phyloP scores from a whole-genome alignment of 768 basidiomycete genomes.

The Serendipita sp. region DNA sequence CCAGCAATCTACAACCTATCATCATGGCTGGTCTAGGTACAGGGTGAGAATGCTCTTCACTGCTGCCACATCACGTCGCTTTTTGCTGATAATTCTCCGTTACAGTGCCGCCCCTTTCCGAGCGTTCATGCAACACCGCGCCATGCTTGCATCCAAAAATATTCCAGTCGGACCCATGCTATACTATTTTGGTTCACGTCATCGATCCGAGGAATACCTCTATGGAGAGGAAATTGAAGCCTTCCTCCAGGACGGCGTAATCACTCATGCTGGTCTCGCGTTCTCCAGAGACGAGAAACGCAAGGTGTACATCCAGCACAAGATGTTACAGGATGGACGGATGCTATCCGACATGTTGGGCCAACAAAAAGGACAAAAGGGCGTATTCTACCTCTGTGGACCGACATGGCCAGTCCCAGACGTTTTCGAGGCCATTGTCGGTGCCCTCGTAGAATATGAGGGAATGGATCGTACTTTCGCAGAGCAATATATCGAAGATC shows the following conservation, averaged over 20 bases:
- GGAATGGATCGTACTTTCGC: constrained; percentile 49
- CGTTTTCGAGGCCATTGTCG: constrained; percentile 83
- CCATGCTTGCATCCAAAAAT: constrained; percentile 59
- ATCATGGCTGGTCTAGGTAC: constrained; percentile 99
- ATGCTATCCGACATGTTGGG: constrained; percentile 54
- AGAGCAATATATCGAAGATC: constrained; percentile 64
- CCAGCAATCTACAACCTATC: constrained; percentile 68
- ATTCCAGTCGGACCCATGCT: constrained; percentile 78
- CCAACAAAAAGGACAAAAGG: constrained; percentile 30
- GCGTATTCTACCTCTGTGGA: constrained; percentile 92
- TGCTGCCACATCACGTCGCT: background rate
- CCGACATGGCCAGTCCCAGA: constrained; percentile 99
- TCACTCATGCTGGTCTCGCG: constrained; percentile 83
- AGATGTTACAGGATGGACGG: constrained; percentile 83
- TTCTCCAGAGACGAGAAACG: constrained; percentile 87
- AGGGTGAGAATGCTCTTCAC: constrained; percentile 26
- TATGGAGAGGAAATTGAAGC: constrained; percentile 96
- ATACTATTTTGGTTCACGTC: constrained; percentile 97
- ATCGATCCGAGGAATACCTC: constrained; percentile 89
- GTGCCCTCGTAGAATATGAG: constrained; percentile 58
- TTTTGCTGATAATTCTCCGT: background rate
- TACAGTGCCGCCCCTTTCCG: constrained; percentile 83
- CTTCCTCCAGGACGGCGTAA: constrained; percentile 67
- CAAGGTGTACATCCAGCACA: constrained; percentile 98
- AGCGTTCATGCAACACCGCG: constrained; percentile 93